Evolutionary conservation across 345 rosid species (phyloP).

Genomic region (Physaria fendleri): DNA sequence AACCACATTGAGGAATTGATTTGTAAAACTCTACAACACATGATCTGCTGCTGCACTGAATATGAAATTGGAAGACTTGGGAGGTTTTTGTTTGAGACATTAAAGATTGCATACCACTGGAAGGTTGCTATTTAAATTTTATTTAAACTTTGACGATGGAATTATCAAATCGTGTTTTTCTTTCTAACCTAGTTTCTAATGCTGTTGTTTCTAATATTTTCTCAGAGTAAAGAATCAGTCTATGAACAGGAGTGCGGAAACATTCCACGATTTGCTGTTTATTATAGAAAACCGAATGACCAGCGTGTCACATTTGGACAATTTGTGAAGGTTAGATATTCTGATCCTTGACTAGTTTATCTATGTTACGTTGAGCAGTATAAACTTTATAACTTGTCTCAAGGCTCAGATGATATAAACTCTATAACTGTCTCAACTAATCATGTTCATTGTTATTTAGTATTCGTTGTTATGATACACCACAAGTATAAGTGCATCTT

Average conservation of each 20-base stretch:
- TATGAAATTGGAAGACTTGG: slow-evolving; percentile 98
- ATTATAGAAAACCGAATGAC: slow-evolving; percentile 91
- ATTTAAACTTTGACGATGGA: not conserved
- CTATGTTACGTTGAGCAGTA: not conserved
- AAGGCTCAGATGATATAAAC: not conserved
- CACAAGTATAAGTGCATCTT: not conserved
- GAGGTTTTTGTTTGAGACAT: slow-evolving; percentile 82
- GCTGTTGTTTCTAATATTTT: slow-evolving; percentile 18
- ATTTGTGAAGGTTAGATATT: slow-evolving; percentile 80
- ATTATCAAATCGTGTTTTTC: not conserved
- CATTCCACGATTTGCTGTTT: slow-evolving; percentile 99
- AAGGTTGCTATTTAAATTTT: slow-evolving; percentile 46
- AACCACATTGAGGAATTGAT: slow-evolving; percentile 97
- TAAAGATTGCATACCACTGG: slow-evolving; percentile 96
- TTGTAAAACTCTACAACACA: slow-evolving; percentile 95
- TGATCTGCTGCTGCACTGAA: slow-evolving; percentile 99
- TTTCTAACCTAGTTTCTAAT: slow-evolving; percentile 10
- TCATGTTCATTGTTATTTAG: not conserved
- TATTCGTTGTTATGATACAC: not conserved
- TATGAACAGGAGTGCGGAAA: slow-evolving; percentile 96
- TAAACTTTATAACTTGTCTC: slow-evolving; percentile 2
- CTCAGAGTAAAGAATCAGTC: slow-evolving; percentile 89
- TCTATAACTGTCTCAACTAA: not conserved
- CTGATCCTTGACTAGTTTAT: not conserved
- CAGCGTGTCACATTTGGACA: slow-evolving; percentile 98